phyloP scores from a whole-genome alignment of 179 eudicot species.

The Patellifolia procumbens region DNA sequence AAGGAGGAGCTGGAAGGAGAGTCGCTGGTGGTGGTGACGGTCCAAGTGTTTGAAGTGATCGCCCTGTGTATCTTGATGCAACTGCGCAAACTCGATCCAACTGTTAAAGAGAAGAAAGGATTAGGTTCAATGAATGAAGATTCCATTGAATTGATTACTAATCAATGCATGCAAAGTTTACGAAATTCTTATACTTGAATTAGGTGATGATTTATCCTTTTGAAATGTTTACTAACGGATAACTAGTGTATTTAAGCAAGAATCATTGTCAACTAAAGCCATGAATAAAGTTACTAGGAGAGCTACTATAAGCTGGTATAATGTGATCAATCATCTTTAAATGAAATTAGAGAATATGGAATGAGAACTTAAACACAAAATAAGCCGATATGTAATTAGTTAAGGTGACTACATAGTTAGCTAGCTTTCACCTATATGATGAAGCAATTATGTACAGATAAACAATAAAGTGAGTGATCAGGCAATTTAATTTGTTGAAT shows the following conservation, averaged over 20 bases:
- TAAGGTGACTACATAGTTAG: no score
- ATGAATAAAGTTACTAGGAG: no score
- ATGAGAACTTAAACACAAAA: no score
- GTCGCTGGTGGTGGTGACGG: slow-evolving; percentile 41
- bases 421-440: no score
- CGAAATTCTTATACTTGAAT: not conserved
- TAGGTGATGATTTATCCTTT: not conserved
- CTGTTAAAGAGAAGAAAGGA: slow-evolving; percentile 33
- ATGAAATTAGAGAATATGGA: no score
- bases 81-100: slow-evolving; percentile 72
- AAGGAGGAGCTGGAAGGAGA: slow-evolving; percentile 56
- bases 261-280: no score
- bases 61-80: slow-evolving; percentile 59
- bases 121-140: not conserved
- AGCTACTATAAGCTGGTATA: no score
- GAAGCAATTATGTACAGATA: no score
- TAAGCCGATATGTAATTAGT: no score
- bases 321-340: not conserved
- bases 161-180: not conserved
- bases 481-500: no score
- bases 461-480: no score
- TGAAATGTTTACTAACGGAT: not conserved
- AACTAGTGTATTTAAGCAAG: no score
- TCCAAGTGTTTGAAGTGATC: slow-evolving; percentile 51
- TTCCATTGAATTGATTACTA: not conserved